Evolutionary conservation across 2,329 filamentous ascomycete genomes (phyloP), one percentile per base, ranked within the genome.

Genomic region (Penicillium sp.): DNA sequence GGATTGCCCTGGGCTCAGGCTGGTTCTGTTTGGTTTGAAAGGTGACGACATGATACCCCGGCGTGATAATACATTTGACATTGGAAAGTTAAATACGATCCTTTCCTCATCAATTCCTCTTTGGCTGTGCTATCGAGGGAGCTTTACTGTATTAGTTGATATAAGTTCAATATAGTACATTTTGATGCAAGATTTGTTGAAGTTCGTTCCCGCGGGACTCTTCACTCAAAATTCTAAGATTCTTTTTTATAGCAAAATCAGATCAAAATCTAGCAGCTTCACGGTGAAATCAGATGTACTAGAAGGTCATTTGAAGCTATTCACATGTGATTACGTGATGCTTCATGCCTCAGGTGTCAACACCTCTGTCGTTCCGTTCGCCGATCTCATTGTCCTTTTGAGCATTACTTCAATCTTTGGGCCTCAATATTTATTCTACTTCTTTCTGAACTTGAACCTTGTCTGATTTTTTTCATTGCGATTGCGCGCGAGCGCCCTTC

Each of bases 1-100:
- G 48, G 46, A 41, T 49, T 29, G 48, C 38, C 55, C 32, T 62
- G 45, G 50, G 48, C 38, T 60, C 44, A 53, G 58, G 52, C 56
- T 56, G 56, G 49, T 59, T 60, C 53, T 62, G 51, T 59, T 66
- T 56, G 46, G 39, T 58, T 58, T 40, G 51, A 54, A 50, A 54
- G 51, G 59, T 61, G 58, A 67, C 60, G 60, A 64, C 56, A 65
- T 69, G 67, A 70, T 70, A 70, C 66, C 65, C 66, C 62, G 49
- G 54, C 53, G 53, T 57, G 52, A 58, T 54, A 53, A 31, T 29
- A 48, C 21, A 55, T 55, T 48, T 53, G 53, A 41, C 9, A 31
- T 52, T 45, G 38, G 34, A 57, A 49, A 55, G 44, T 51, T 53
- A 34, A 60, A 60, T 56, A 40, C 16, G 59, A 31, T 39, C 29